Percentiles rank a stretch among this genome's conserved stretches.
phyloP scores from a whole-genome alignment of 2,329 filamentous ascomycete species.

The Davidsoniella virescens region DNA sequence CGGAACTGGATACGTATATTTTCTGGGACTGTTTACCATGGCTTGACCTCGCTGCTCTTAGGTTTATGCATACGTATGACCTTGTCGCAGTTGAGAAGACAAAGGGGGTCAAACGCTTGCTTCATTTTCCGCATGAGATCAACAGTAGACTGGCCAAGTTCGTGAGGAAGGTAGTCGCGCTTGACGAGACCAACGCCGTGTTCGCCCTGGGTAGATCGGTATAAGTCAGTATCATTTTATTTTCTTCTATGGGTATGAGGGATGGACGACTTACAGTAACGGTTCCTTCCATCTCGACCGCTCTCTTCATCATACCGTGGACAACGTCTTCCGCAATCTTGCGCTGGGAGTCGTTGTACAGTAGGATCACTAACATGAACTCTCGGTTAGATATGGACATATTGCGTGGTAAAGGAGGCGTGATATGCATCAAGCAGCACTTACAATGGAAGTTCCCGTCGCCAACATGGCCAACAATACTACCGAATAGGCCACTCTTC shows the following conservation, averaged over 20 bases:
- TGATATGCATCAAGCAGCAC: slow-evolving; percentile 14
- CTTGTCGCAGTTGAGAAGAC: slow-evolving; percentile 54
- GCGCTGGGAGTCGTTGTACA: slow-evolving; percentile 51
- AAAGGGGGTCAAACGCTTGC: slow-evolving; percentile 61
- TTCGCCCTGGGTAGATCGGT: slow-evolving; percentile 38
- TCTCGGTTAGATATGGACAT: background rate
- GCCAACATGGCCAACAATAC: slow-evolving; percentile 55
- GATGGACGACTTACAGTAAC: slow-evolving; percentile 39
- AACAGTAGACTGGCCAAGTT: slow-evolving; percentile 58
- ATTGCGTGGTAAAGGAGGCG: background rate
- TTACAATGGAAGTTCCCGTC: slow-evolving; percentile 62
- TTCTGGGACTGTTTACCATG: slow-evolving; percentile 23
- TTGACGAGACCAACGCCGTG: slow-evolving; percentile 75
- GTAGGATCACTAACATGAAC: slow-evolving; percentile 29
- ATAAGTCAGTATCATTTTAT: slow-evolving; percentile 4
- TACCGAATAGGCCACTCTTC: slow-evolving; percentile 27
- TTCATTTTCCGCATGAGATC: slow-evolving; percentile 80
- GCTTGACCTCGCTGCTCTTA: slow-evolving; percentile 26
- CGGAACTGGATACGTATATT: too few species aligned
- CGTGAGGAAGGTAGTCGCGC: slow-evolving; percentile 65
- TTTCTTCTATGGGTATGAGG: background rate
- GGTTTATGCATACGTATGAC: slow-evolving; percentile 42
- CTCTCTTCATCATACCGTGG: slow-evolving; percentile 72
- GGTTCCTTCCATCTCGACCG: slow-evolving; percentile 71
- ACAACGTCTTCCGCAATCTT: slow-evolving; percentile 53